Base-by-base conservation (phyloP, 345 rosid genomes). In the Syzygium aqueum region DNA sequence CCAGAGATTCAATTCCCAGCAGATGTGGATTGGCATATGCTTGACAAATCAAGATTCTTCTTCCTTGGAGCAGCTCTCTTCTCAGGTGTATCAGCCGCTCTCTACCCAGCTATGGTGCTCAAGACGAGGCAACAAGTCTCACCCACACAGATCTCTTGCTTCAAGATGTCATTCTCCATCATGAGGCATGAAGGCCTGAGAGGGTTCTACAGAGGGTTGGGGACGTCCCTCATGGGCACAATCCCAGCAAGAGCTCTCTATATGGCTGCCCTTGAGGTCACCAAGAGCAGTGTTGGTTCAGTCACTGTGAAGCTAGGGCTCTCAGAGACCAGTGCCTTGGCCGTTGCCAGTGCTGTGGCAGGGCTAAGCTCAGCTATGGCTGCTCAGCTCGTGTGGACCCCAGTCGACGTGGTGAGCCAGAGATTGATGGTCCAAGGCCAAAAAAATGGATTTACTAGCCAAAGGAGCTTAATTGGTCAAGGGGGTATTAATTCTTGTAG, bases 1-100 rank as follows among this genome's bases (percentile, higher is more conserved):
- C 89, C 96, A 50, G 97, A 94, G 92, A 93, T 95, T 90, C 94
- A 93, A 82, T 67, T 96, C 67, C 98, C 99, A 8, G 97, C 98
- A 19, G 99, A 95, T 88, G 90, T 96, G 43, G 96, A 96, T 87
- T 97, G 99, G 99, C 97, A 97, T 87, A 97, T 94, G 98, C 96
- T 97, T 27, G 99, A 96, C 85, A 97, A 97, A 87, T 97, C 98
- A 8, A 96, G 90, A 93, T 97, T 97, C 91, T 97, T 97, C 93
- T 89, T 95, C 86, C 89, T 97, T 49, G 98, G 98, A 11, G 98
- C 98, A 7, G 98, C 93, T 25, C 90, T 97, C 88, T 97, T 97
- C 90, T 97, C 98, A 33, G 99, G 98, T 19, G 96, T 97, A 0
- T 97, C 99, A n/a, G 94, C 93, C 52, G 96, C 95, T 53, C 97